These are phyloP conservation scores for Diospyros kaki DNA, from an alignment of 148 eudicot species.

Conservation along the genomic window DNA sequence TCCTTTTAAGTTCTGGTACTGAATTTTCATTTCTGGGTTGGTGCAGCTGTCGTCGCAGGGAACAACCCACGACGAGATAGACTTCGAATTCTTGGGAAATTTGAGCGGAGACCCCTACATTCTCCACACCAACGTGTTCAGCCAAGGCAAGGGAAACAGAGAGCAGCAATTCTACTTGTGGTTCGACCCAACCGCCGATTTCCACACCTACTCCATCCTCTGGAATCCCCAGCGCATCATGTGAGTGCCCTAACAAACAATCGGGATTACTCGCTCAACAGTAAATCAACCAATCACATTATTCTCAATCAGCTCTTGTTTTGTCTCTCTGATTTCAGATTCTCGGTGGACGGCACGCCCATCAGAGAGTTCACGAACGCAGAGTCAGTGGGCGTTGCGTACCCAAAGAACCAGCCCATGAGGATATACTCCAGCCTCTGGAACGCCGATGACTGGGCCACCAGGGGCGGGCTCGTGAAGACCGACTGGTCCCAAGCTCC, in stretches of 20 bases:
- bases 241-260: conserved; percentile 4
- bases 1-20: background rate
- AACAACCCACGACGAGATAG: conserved; percentile 24
- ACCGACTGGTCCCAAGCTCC: too few species aligned
- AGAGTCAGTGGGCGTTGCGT: too few species aligned
- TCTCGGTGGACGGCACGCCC: too few species aligned
- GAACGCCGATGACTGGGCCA: too few species aligned
- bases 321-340: too few species aligned
- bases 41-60: conserved; percentile 25
- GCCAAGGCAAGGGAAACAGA: conserved; percentile 22
- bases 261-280: background rate
- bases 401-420: too few species aligned
- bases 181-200: conserved; percentile 25
- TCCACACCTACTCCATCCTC: conserved; percentile 26
- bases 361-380: too few species aligned
- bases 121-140: conserved; percentile 22
- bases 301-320: background rate
- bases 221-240: conserved; percentile 25
- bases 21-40: background rate
- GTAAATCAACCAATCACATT: background rate
- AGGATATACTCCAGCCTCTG: too few species aligned
- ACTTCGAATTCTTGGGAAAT: conserved; percentile 28
- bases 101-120: conserved; percentile 18
- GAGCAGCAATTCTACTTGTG: conserved; percentile 27
- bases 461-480: too few species aligned